Percentiles rank a stretch among this genome's conserved stretches.
Evolutionary conservation across 495 filamentous ascomycete species (phyloP).

Genomic region (Aspergillus olivimuriae): DNA sequence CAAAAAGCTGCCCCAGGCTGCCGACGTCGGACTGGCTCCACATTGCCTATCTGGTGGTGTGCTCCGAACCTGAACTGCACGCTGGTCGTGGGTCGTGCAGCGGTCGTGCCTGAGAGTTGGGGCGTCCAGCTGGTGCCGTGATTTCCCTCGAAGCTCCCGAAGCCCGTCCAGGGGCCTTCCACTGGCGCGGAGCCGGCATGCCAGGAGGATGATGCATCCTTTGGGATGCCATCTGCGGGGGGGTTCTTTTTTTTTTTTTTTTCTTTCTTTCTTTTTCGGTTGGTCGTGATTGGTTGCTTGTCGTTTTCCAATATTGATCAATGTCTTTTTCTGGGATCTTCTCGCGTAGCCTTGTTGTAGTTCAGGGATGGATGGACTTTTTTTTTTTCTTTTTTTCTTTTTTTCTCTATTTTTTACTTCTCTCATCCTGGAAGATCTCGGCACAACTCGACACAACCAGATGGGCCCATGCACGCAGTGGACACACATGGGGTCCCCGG

Average conservation of each 20-base stretch:
- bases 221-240: neutral
- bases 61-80: neutral
- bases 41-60: neutral
- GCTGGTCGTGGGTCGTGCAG: neutral
- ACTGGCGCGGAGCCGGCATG: too few species aligned
- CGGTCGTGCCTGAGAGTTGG: too few species aligned
- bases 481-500: slow-evolving; percentile 13
- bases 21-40: too few species aligned
- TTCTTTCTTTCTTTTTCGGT: neutral
- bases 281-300: neutral
- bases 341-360: neutral
- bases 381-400: neutral
- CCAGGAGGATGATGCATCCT: too few species aligned
- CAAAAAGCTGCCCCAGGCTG: too few species aligned
- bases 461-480: too few species aligned
- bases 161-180: too few species aligned
- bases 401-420: neutral
- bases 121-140: too few species aligned
- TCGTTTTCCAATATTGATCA: neutral
- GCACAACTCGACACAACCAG: too few species aligned
- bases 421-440: too few species aligned
- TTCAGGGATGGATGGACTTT: neutral
- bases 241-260: neutral
- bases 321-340: slow-evolving; percentile 2
- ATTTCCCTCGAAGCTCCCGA: too few species aligned